These are phyloP conservation scores for Fusarium irregulare DNA, from an alignment of 2,329 filamentous ascomycete species.

Conservation along the genomic window DNA sequence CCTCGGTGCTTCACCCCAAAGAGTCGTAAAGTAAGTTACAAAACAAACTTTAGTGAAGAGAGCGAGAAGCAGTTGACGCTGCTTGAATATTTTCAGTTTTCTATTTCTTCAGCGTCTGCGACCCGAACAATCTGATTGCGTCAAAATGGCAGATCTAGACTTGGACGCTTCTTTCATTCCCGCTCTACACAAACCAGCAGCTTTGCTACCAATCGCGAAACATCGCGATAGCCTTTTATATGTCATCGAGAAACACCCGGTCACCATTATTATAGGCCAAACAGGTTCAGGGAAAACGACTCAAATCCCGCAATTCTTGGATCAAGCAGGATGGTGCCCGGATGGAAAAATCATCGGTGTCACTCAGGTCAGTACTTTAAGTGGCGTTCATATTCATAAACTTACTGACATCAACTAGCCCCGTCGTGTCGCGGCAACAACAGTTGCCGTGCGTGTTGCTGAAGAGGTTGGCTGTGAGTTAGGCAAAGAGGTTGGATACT, in stretches of 20 bases:
- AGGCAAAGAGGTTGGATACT: constrained; percentile 92
- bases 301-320: constrained; percentile 91
- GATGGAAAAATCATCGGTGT: constrained; percentile 86
- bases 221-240: constrained; percentile 85
- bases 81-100: background rate
- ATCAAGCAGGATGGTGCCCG: constrained; percentile 87
- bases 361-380: constrained; percentile 76
- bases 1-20: background rate
- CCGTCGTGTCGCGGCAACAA: constrained; percentile 88
- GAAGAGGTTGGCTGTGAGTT: constrained; percentile 88
- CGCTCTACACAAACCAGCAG: constrained; percentile 84
- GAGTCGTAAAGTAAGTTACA: background rate
- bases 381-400: constrained; percentile 13
- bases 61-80: background rate
- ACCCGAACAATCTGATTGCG: background rate
- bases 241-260: constrained; percentile 82
- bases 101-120: background rate
- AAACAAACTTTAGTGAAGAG: background rate
- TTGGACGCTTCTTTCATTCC: constrained; percentile 75
- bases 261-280: constrained; percentile 91
- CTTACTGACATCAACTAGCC: constrained; percentile 66
- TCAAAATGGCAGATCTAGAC: constrained; percentile 66
- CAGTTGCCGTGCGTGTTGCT: constrained; percentile 87
- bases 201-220: constrained; percentile 86
- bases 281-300: constrained; percentile 97